These are phyloP conservation scores for Tetrahymena elliotti DNA, from an alignment of 73 alveolate genomes.

Conservation along the genomic window DNA sequence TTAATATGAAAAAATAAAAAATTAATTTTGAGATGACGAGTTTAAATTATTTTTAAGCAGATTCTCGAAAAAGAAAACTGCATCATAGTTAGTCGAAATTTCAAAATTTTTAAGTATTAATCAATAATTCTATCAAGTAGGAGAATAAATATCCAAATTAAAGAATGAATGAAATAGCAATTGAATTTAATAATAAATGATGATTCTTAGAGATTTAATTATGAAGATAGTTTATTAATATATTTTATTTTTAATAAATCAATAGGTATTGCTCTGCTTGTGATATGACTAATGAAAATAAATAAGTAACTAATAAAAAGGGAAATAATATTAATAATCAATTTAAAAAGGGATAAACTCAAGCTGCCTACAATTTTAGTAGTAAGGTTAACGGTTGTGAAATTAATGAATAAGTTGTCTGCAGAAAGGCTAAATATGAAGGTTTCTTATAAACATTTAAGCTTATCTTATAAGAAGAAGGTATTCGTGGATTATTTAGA, in stretches of 20 bases:
- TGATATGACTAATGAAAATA: neutral
- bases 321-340: neutral
- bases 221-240: neutral
- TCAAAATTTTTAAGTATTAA: neutral
- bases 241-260: neutral
- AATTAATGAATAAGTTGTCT: neutral
- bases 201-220: too few relatives aligned
- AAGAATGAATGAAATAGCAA: too few relatives aligned
- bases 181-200: too few relatives aligned
- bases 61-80: neutral
- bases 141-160: too few relatives aligned
- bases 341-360: neutral
- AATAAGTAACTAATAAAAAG: neutral
- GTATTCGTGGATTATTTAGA: conserved; percentile 37
- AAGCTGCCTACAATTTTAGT: neutral
- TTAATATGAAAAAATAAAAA: too few relatives aligned
- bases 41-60: neutral
- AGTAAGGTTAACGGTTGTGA: neutral
- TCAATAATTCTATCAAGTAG: neutral
- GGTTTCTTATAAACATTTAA: conserved; percentile 7
- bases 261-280: neutral
- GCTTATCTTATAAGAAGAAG: conserved; percentile 30
- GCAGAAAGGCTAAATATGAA: conserved; percentile 8
- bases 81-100: neutral
- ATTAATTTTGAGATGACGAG: too few relatives aligned